These are phyloP conservation scores for Pichia insulana DNA, from an alignment of 805 yeast genomes.

Conservation along the genomic window DNA sequence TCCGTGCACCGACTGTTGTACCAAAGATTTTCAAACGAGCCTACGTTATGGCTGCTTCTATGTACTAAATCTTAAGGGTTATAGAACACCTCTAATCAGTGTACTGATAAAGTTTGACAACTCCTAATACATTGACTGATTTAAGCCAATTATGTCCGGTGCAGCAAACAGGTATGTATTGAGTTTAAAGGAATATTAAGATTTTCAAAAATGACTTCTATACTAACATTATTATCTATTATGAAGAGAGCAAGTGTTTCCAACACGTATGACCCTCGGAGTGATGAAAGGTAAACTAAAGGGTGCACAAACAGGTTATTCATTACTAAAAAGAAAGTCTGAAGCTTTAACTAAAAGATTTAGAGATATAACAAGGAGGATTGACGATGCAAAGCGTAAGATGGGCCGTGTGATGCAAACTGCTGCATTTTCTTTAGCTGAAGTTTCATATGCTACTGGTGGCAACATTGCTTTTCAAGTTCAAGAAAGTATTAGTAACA, in stretches of 20 bases:
- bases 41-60: slow-evolving; percentile 1
- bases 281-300: slow-evolving; percentile 91
- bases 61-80: neutral
- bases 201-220: too few species aligned
- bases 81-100: too few species aligned
- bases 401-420: slow-evolving; percentile 99
- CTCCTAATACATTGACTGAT: too few species aligned
- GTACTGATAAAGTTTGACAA: too few species aligned
- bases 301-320: slow-evolving; percentile 96
- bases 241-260: slow-evolving; percentile 85
- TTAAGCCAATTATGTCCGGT: slow-evolving; percentile 17
- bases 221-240: slow-evolving; percentile 3
- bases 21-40: too few species aligned
- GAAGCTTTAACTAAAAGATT: slow-evolving; percentile 95
- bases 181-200: too few species aligned
- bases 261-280: slow-evolving; percentile 95
- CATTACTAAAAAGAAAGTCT: slow-evolving; percentile 85
- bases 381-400: slow-evolving; percentile 90
- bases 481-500: slow-evolving; percentile 76
- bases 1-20: neutral
- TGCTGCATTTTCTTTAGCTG: slow-evolving; percentile 95
- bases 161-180: slow-evolving; percentile 21
- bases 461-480: slow-evolving; percentile 93
- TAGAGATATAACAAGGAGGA: slow-evolving; percentile 89
- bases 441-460: slow-evolving; percentile 95